phyloP scores from a whole-genome alignment of 164 flowering plant genomes.

The Brasenia schreberi region DNA sequence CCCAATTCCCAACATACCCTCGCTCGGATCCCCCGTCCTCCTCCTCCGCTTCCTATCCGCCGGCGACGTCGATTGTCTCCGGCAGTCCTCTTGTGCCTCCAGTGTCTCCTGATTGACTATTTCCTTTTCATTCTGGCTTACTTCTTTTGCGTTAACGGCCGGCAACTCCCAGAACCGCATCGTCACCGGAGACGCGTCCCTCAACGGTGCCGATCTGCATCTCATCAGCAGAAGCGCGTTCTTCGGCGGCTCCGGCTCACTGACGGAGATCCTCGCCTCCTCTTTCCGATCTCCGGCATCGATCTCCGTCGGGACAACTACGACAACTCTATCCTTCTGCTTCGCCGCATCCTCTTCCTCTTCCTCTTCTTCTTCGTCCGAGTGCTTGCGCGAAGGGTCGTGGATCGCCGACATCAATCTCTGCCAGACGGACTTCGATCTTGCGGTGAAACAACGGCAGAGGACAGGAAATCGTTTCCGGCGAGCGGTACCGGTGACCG shows the following conservation, averaged over 20 bases:
- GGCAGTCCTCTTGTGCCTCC: too few species aligned
- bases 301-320: neutral
- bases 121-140: constrained; percentile 6
- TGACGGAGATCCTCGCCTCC: neutral
- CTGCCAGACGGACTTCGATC: neutral
- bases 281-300: neutral
- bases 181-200: constrained; percentile 44
- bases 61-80: too few species aligned
- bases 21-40: neutral
- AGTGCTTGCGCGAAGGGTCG: neutral
- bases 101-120: too few species aligned
- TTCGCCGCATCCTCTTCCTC: constrained; percentile 9
- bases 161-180: constrained; percentile 56
- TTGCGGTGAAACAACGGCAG: neutral
- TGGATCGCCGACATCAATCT: neutral
- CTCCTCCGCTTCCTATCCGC: neutral
- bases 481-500: constrained; percentile 5
- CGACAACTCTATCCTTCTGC: constrained; percentile 1
- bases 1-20: constrained; percentile 8
- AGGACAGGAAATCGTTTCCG: neutral
- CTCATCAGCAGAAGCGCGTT: constrained; percentile 89
- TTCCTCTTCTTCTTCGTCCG: constrained; percentile 4
- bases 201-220: constrained; percentile 85
- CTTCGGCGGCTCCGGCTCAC: constrained; percentile 26
- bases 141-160: constrained; percentile 12